Base-by-base conservation (phyloP, 2,329 filamentous ascomycete species). In the Trichoderma sp. region DNA sequence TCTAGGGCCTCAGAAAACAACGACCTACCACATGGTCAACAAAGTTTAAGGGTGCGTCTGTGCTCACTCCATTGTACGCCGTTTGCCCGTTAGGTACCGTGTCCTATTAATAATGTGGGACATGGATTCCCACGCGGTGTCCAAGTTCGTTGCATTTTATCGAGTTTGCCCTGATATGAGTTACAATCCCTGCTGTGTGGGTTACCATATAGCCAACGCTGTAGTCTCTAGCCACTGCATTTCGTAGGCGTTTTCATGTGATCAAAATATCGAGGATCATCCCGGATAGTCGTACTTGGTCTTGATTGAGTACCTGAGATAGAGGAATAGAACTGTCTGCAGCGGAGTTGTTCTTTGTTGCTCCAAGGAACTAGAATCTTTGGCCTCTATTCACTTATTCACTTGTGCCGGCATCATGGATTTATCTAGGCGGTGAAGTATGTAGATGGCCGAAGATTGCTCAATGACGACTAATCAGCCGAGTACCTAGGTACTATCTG, bases 151-250 rank as follows among this genome's bases (percentile, higher is more conserved):
- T 21, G 7, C 39, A 21, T 9, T 47, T 9, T 5, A 4, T 21
- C n/a, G n/a, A 21, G 2, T 4, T 51, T 51, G 43, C 18, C n/a
- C 21, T 51, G 43, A 12, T 51, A 4, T 21, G 43, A 21, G 1
- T 51, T 21, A 9, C 18, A 21, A 21, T 51, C 18, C 2, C 18
- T 4, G 8, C 1, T 11, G n/a, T 47, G 2, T 47, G 2, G 18
- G 7, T 47, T 47, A 4, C 1, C 7, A n/a, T 21, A 1, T 21
- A 8, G n/a, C 3, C 1, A 0, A 47, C 0, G 8, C n/a, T 11
- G 43, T 47, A 21, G 4, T 47, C n/a, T 9, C 18, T 47, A 4
- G 43, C 43, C n/a, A n/a, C n/a, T 47, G 43, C 8, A 47, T n/a
- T 47, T 3, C n/a, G 0, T 8, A 47, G 43, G 43, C 18, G 43